Evolutionary conservation across 257 asterid species (phyloP), one percentile per base, ranked within the genome.

Genomic region (Nemophila menziesii): DNA sequence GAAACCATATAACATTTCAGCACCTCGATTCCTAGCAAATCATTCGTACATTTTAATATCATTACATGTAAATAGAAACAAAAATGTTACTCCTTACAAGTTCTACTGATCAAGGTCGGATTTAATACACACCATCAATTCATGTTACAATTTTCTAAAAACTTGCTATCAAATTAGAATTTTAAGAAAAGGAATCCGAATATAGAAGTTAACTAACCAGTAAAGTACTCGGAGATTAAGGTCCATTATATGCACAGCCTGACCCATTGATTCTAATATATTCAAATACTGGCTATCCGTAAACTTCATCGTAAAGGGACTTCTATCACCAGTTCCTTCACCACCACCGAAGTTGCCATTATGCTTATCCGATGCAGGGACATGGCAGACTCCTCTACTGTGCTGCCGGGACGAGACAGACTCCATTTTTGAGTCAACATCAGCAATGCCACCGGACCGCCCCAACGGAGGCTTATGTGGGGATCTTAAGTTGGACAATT

Each of bases 211-310:
- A 26, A 77, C 82, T 71, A 49, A 82, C 97, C 97, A 87, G 78
- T 83, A 87, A 61, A 79, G 68, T 37, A 87, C 54, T 22, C 80
- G 79, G 54, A 55, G 22, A 58, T 67, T 40, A 20, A 54, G 69
- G 69, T 78, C 95, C 61, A 63, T 56, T 61, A 77, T 78, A 58
- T 87, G 95, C 62, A 82, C 78, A 0, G 95, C 40, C 49, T 83
- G 95, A 22, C 86, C 93, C 92, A 87, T 79, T 27, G 95, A 80
- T 75, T 82, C 95, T 70, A 87, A 68, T 65, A 82, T 80, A 52
- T 71, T 79, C 73, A 75, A 59, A 71, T 75, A 80, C 68, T 82
- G 95, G 58, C 57, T 69, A 56, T 87, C 95, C 5, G 79, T 71
- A 21, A 82, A 75, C 59, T 71, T 77, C 44, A 68, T 56, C 8